Evolutionary conservation across 73 alveolate genomes (phyloP).

Genomic region (Chromera velia): DNA sequence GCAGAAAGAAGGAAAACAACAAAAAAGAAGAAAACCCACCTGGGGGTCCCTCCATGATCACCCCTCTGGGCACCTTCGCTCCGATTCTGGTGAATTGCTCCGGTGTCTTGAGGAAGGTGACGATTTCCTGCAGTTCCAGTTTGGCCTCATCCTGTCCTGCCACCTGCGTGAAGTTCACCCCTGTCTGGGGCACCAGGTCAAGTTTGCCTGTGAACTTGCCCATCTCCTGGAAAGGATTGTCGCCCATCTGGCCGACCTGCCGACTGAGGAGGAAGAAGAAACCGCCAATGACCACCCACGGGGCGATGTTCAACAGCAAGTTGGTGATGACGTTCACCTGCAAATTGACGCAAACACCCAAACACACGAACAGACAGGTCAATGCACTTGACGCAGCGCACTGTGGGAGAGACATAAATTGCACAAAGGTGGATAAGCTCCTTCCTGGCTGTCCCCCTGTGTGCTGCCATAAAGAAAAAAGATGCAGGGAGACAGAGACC

Average conservation of each 20-base stretch:
- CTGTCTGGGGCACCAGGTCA: slow-evolving; percentile 52
- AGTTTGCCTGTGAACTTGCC: not conserved
- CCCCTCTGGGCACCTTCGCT: slow-evolving; percentile 70
- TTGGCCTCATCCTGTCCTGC: slow-evolving; percentile 77
- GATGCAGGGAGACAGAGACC: not conserved
- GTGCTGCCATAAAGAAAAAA: too few species aligned
- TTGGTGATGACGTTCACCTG: not conserved
- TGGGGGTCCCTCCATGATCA: slow-evolving; percentile 70
- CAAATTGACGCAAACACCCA: not conserved
- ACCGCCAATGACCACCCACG: too few species aligned
- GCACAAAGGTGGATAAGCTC: too few species aligned
- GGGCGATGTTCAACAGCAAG: too few species aligned
- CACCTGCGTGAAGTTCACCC: slow-evolving; percentile 53
- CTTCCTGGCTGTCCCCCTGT: too few species aligned
- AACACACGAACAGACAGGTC: not conserved
- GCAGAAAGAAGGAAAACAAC: too few species aligned
- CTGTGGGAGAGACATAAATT: too few species aligned
- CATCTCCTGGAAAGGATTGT: not conserved
- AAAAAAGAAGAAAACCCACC: too few species aligned
- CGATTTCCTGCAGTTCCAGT: slow-evolving; percentile 58
- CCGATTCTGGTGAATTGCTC: slow-evolving; percentile 44
- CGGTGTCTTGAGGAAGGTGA: slow-evolving; percentile 63
- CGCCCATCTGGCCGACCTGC: not conserved
- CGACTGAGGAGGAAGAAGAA: not conserved
- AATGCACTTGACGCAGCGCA: not conserved